A percentile compares a stretch with the other conserved stretches of the same genome.
Evolutionary conservation across 768 basidiomycete genomes (phyloP).

Genomic region (Auricularia auricula-judae): DNA sequence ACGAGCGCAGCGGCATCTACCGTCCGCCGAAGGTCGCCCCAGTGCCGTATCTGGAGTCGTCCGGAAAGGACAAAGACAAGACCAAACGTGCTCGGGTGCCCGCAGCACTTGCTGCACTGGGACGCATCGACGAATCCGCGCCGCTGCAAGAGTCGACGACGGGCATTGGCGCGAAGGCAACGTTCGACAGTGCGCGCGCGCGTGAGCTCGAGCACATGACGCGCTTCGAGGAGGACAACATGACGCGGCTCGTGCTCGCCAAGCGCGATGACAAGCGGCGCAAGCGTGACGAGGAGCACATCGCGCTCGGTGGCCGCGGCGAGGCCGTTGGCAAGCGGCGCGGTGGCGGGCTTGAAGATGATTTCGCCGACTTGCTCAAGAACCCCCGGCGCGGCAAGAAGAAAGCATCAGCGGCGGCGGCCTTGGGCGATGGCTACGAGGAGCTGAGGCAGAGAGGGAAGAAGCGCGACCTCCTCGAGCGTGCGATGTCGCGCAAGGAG

Average conservation of each 20-base stretch:
- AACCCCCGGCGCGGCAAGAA: slow-evolving; percentile 36
- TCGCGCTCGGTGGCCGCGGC: slow-evolving; percentile 71
- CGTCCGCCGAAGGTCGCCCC: slow-evolving; percentile 84
- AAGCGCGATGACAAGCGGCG: slow-evolving; percentile 74
- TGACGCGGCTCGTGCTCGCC: slow-evolving; percentile 81
- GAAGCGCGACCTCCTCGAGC: slow-evolving; percentile 47
- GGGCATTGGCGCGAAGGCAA: slow-evolving; percentile 54
- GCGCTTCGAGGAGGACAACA: slow-evolving; percentile 91
- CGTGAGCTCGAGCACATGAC: slow-evolving; percentile 69
- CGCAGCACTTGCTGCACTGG: slow-evolving; percentile 44
- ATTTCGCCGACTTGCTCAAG: slow-evolving; percentile 70
- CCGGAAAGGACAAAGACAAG: slow-evolving; percentile 36
- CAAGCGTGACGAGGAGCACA: slow-evolving; percentile 69
- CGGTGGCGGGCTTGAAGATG: slow-evolving; percentile 68
- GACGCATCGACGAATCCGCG: slow-evolving; percentile 40
- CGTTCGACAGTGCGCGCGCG: slow-evolving; percentile 51
- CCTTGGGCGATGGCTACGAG: slow-evolving; percentile 67
- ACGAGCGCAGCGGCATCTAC: slow-evolving; percentile 41
- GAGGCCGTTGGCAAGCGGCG: slow-evolving; percentile 43
- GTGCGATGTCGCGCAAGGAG: slow-evolving; percentile 31
- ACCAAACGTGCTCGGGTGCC: slow-evolving; percentile 45
- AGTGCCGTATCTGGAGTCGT: slow-evolving; percentile 64
- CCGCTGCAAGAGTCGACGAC: slow-evolving; percentile 65
- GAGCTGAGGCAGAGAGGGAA: slow-evolving; percentile 59
- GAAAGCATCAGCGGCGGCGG: slow-evolving; percentile 19